A percentile compares a stretch with the other conserved stretches of the same genome.
phyloP scores from a whole-genome alignment of 2,329 filamentous ascomycete genomes.

The Didymella lethalis region DNA sequence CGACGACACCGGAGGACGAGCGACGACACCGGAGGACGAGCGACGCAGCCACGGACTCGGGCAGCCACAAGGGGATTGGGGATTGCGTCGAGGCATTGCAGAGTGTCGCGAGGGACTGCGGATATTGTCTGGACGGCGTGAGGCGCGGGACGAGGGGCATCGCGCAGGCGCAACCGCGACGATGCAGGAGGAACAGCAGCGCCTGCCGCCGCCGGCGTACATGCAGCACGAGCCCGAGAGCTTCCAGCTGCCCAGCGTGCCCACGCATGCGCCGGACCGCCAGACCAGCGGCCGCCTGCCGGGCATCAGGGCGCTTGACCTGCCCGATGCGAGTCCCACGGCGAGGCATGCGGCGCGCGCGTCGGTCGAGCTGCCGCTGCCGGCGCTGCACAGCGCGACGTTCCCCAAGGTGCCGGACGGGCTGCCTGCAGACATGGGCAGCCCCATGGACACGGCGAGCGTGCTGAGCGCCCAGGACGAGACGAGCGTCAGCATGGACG shows the following conservation, averaged over 20 bases:
- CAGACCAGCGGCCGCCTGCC: slow-evolving; percentile 48
- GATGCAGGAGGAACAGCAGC: slow-evolving; percentile 48
- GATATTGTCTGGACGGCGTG: background rate
- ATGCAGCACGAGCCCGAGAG: slow-evolving; percentile 52
- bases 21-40: slow-evolving; percentile 10
- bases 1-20: too few species aligned
- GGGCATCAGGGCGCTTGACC: slow-evolving; percentile 55
- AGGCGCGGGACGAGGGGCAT: slow-evolving; percentile 9
- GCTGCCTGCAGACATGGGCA: slow-evolving; percentile 47
- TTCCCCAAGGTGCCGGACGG: slow-evolving; percentile 48
- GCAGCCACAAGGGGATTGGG: background rate
- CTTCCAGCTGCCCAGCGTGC: slow-evolving; percentile 54
- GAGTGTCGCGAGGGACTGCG: background rate
- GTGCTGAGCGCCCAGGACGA: slow-evolving; percentile 53
- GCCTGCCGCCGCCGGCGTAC: slow-evolving; percentile 55
- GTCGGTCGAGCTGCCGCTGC: slow-evolving; percentile 40
- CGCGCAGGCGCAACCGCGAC: background rate
- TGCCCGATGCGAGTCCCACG: slow-evolving; percentile 46
- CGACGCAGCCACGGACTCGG: slow-evolving; percentile 15
- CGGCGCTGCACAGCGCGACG: slow-evolving; percentile 35
- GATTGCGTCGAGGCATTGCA: background rate
- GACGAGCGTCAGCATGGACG: slow-evolving; percentile 56
- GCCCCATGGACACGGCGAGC: slow-evolving; percentile 56
- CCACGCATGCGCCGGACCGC: slow-evolving; percentile 46
- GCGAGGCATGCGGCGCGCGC: slow-evolving; percentile 36